Percentiles rank a stretch among this genome's conserved stretches.
These are phyloP conservation scores for Entomortierella lignicola DNA, from an alignment of 192 early-diverging fungal genomes.

Conservation along the genomic window DNA sequence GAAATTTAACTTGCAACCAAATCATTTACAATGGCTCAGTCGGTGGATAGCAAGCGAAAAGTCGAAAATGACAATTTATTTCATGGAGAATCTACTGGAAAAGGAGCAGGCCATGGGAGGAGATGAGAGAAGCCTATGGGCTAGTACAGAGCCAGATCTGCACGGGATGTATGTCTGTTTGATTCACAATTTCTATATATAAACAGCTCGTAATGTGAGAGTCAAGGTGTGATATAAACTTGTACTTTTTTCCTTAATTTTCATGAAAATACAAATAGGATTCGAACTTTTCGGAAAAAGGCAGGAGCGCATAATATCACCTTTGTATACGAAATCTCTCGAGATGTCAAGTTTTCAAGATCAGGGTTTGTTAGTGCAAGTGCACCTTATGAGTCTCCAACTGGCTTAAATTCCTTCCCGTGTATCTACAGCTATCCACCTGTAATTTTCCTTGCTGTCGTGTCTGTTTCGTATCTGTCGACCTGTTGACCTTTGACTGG, in stretches of 20 bases:
- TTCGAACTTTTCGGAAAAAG: slow-evolving; percentile 58
- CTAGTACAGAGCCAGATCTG: slow-evolving; percentile 56
- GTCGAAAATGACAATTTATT: slow-evolving; percentile 65
- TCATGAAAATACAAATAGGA: slow-evolving; percentile 27
- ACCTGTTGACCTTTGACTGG: too few species aligned
- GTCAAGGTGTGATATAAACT: neutral
- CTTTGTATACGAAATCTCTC: slow-evolving; percentile 58
- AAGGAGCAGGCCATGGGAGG: slow-evolving; percentile 56
- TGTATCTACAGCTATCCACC: slow-evolving; percentile 65
- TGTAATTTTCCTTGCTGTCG: slow-evolving; percentile 42
- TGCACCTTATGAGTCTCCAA: slow-evolving; percentile 60
- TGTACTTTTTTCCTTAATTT: neutral
- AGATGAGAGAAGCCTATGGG: slow-evolving; percentile 62
- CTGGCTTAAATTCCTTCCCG: slow-evolving; percentile 64
- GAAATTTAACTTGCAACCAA: slow-evolving; percentile 52
- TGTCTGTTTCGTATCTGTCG: too few species aligned
- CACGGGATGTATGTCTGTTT: slow-evolving; percentile 64
- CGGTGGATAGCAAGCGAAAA: slow-evolving; percentile 58
- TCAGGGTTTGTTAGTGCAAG: slow-evolving; percentile 57
- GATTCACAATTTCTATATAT: too few species aligned
- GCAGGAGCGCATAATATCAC: slow-evolving; percentile 57
- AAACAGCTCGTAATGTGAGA: too few species aligned
- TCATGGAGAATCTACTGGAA: slow-evolving; percentile 57
- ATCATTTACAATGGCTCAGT: slow-evolving; percentile 55
- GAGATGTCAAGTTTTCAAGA: slow-evolving; percentile 51